phyloP scores from a whole-genome alignment of 495 filamentous ascomycete species.

The Penicillium waksmanii region DNA sequence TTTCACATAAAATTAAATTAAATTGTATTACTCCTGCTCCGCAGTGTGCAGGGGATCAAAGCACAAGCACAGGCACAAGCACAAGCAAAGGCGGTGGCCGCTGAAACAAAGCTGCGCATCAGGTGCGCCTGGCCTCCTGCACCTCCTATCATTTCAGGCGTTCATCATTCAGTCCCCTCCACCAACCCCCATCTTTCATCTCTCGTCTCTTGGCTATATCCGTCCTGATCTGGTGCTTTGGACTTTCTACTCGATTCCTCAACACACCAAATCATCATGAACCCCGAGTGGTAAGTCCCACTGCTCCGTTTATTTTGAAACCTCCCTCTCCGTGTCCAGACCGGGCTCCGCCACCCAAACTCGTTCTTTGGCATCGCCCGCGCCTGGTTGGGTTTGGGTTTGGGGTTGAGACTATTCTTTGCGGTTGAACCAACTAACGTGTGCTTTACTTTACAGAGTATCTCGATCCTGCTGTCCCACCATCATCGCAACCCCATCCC shows the following conservation, averaged over 20 bases:
- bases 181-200: constrained; percentile 20
- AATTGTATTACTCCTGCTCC: too few species aligned
- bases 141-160: constrained; percentile 44
- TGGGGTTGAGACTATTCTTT: too few species aligned
- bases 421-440: constrained; percentile 9
- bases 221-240: constrained; percentile 11
- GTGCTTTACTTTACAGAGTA: constrained; percentile 27
- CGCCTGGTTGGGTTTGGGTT: not conserved
- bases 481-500: constrained; percentile 8
- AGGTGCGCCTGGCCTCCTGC: constrained; percentile 36
- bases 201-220: constrained; percentile 19
- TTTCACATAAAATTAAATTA: too few species aligned
- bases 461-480: not conserved
- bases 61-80: too few species aligned
- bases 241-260: not conserved
- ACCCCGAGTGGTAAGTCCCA: constrained; percentile 86
- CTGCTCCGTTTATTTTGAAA: constrained; percentile 7
- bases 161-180: constrained; percentile 32
- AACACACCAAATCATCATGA: constrained; percentile 60
- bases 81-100: constrained; percentile 19
- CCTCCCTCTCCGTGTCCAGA: constrained; percentile 23
- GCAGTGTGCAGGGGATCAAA: not conserved
- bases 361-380: constrained; percentile 3
- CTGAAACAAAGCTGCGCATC: constrained; percentile 40
- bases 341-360: constrained; percentile 12